Conservation (phyloP, 2,329 filamentous ascomycete species). For the Alternaria incomplexa region DNA sequence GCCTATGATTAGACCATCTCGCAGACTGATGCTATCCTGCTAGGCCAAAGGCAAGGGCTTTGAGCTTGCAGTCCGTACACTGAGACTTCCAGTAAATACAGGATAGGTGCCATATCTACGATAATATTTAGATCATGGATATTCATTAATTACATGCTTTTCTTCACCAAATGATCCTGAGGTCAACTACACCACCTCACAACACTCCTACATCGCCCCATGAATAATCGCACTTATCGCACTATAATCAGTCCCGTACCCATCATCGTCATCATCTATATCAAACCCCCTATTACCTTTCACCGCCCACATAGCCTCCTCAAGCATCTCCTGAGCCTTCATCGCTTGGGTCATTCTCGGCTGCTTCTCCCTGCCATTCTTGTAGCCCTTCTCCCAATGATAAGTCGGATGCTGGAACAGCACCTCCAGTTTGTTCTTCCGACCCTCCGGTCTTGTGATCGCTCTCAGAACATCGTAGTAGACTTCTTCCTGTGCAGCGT, state of each 20-base stretch:
- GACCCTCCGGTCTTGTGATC: rapidly evolving
- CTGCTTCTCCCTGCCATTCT: not conserved
- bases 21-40: no score
- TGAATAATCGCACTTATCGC: not conserved
- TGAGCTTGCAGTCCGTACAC: no score
- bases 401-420: not conserved
- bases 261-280: not conserved
- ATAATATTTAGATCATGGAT: no score
- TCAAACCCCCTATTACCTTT: not conserved
- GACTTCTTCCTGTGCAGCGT: not conserved
- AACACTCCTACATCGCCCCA: not conserved
- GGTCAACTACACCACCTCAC: no score
- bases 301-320: not conserved
- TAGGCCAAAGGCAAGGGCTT: not conserved
- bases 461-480: not conserved
- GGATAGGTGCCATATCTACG: no score
- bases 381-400: not conserved
- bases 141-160: no score
- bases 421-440: not conserved
- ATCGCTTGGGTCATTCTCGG: not conserved
- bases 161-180: no score
- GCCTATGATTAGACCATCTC: not conserved
- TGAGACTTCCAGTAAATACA: no score
- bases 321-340: not conserved
- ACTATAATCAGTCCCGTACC: not conserved